Evolutionary conservation across 352 stramenopile species (phyloP).

Genomic region (Lagenidium sp.): DNA sequence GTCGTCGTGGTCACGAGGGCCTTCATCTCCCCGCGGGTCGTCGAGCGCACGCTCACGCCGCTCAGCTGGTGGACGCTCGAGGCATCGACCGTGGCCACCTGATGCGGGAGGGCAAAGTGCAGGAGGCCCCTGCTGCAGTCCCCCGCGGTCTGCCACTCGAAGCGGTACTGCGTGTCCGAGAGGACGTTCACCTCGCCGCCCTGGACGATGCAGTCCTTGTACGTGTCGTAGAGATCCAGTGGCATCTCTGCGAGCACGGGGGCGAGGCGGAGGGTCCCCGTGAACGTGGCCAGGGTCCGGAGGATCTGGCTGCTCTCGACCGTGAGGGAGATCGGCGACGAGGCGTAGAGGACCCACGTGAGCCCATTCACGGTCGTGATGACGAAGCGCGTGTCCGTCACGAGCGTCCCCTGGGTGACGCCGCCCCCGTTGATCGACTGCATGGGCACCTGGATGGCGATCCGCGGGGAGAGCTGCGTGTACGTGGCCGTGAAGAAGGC

Average conservation of each 20-base stretch:
- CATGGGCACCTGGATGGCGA: slow-evolving; percentile 45
- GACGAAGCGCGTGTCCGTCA: slow-evolving; percentile 35
- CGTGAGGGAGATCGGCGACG: slow-evolving; percentile 19
- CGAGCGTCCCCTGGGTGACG: slow-evolving; percentile 14
- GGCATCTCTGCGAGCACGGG: slow-evolving; percentile 25
- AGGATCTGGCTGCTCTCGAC: slow-evolving; percentile 40
- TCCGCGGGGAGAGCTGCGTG: slow-evolving; percentile 32
- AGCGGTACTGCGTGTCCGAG: slow-evolving; percentile 37
- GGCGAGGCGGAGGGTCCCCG: slow-evolving; percentile 33
- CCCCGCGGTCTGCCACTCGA: slow-evolving; percentile 49
- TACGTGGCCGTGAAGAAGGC: slow-evolving; percentile 58
- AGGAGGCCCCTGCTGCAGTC: slow-evolving; percentile 45
- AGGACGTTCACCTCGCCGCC: slow-evolving; percentile 30
- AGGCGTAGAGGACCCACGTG: slow-evolving; percentile 51
- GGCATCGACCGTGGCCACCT: slow-evolving; percentile 34
- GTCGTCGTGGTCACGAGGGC: slow-evolving; percentile 34
- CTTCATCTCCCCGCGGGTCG: slow-evolving; percentile 44
- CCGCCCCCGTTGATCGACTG: slow-evolving; percentile 33
- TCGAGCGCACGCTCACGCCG: slow-evolving; percentile 28
- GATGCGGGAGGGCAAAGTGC: slow-evolving; percentile 55
- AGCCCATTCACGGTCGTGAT: slow-evolving; percentile 39
- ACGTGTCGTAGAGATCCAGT: slow-evolving; percentile 42
- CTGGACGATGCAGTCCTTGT: slow-evolving; percentile 56
- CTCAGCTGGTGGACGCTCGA: slow-evolving; percentile 25
- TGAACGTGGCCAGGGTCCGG: slow-evolving; percentile 20